Conservation (phyloP, 2,329 filamentous ascomycete species). For the Venturia asperata region DNA sequence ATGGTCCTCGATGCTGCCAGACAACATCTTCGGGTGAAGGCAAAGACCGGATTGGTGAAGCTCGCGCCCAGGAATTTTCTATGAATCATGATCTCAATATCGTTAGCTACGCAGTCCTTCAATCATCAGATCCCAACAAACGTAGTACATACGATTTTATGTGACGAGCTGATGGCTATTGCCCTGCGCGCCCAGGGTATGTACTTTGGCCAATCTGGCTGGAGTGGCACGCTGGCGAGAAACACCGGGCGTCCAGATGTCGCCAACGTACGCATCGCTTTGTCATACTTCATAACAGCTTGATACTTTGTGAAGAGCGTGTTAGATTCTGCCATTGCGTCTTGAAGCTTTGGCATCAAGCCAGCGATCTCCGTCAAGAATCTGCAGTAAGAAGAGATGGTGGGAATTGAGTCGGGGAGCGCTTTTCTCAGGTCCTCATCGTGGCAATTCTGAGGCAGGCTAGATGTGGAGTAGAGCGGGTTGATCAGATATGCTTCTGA, state of each 20-base stretch:
- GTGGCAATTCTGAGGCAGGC: conserved; percentile 32
- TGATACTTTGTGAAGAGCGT: conserved; percentile 36
- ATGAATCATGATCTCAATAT: conserved; percentile 34
- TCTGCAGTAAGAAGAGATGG: conserved; percentile 30
- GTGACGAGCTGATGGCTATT: conserved; percentile 34
- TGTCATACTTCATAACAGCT: conserved; percentile 36
- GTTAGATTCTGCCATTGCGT: conserved; percentile 32
- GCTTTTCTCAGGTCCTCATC: conserved; percentile 29
- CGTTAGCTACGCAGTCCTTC: not conserved
- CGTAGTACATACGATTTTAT: conserved; percentile 32
- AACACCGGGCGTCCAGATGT: conserved; percentile 32
- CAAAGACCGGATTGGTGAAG: conserved; percentile 37
- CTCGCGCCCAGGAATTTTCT: conserved; percentile 37
- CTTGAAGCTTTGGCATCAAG: conserved; percentile 34
- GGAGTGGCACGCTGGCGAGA: conserved; percentile 31
- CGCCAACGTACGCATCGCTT: conserved; percentile 31
- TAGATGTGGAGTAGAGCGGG: conserved; percentile 31
- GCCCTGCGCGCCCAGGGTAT: conserved; percentile 36
- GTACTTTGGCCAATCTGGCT: conserved; percentile 36
- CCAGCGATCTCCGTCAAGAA: conserved; percentile 34
- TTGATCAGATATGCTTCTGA: conserved; percentile 35
- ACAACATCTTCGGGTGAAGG: conserved; percentile 38
- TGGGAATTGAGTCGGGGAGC: conserved; percentile 26
- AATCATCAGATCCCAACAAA: not conserved
- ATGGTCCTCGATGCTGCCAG: conserved; percentile 37